Evolutionary conservation across 768 basidiomycete species (phyloP).

Genomic region (Mycena kentingensis): DNA sequence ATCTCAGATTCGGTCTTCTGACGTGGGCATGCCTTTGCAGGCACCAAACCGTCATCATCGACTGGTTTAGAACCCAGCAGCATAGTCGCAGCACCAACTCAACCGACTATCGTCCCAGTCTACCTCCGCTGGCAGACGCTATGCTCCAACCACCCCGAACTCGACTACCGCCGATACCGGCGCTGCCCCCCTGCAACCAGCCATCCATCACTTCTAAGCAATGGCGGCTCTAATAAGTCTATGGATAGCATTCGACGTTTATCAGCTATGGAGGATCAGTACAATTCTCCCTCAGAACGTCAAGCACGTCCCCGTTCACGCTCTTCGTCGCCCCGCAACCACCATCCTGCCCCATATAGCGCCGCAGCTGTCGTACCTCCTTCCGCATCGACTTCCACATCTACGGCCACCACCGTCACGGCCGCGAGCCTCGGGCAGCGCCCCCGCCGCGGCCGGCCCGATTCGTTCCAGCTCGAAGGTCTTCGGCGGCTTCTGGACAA

Average conservation of each 20-base stretch:
- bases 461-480: constrained; percentile 75
- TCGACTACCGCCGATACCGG: constrained; percentile 18
- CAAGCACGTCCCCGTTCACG: no score
- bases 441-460: constrained; percentile 74
- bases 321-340: constrained; percentile 15
- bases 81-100: constrained; percentile 72
- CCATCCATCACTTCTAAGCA: constrained; percentile 17
- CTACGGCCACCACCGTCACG: no score
- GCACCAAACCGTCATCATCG: constrained; percentile 78
- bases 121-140: constrained; percentile 25
- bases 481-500: constrained; percentile 68
- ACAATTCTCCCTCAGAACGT: not conserved
- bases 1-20: constrained; percentile 27
- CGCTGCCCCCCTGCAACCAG: constrained; percentile 16
- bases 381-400: no score
- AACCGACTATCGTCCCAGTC: constrained; percentile 51
- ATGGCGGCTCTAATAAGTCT: no score
- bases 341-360: constrained; percentile 13
- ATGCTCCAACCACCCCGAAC: constrained; percentile 30
- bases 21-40: constrained; percentile 44
- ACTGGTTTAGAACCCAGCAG: constrained; percentile 89
- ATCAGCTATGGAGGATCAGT: constrained; percentile 8
- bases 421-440: no score
- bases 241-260: not conserved
- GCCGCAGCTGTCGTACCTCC: constrained; percentile 3